These are phyloP conservation scores for Herpetomonas tarakana DNA, from an alignment of 208 protist species.

Conservation along the genomic window DNA sequence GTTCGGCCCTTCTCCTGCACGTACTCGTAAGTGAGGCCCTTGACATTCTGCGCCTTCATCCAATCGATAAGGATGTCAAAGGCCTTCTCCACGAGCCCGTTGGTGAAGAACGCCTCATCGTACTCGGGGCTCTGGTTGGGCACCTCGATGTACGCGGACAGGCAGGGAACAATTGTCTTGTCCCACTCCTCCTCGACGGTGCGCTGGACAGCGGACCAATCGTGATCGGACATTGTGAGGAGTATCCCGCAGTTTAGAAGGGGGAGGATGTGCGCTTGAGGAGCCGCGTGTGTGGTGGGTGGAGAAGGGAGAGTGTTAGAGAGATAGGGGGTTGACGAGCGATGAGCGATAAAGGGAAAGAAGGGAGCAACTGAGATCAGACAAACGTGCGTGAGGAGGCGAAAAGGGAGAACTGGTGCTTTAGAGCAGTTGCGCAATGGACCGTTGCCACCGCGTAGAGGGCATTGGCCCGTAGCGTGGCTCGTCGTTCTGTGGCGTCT, in stretches of 20 bases:
- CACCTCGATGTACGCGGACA: conserved; percentile 90
- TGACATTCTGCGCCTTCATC: conserved; percentile 76
- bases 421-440: no score
- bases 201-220: conserved; percentile 54
- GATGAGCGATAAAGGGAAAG: no score
- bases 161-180: conserved; percentile 60
- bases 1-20: conserved; percentile 69
- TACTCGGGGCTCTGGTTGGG: conserved; percentile 93
- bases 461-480: no score
- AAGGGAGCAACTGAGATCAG: no score
- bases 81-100: conserved; percentile 86
- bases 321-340: no score
- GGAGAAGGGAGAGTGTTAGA: conserved; percentile 3
- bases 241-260: not conserved
- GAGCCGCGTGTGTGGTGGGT: not conserved
- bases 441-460: not conserved
- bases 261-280: not conserved
- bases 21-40: conserved; percentile 74
- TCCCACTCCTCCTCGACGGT: conserved; percentile 82
- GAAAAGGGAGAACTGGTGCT: no score
- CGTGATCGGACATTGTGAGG: not conserved
- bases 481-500: no score
- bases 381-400: no score
- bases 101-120: conserved; percentile 83
- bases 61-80: conserved; percentile 84